Evolutionary conservation across 1,139 yeast genomes (phyloP).

Genomic region (Oligophagozyma castellii): DNA sequence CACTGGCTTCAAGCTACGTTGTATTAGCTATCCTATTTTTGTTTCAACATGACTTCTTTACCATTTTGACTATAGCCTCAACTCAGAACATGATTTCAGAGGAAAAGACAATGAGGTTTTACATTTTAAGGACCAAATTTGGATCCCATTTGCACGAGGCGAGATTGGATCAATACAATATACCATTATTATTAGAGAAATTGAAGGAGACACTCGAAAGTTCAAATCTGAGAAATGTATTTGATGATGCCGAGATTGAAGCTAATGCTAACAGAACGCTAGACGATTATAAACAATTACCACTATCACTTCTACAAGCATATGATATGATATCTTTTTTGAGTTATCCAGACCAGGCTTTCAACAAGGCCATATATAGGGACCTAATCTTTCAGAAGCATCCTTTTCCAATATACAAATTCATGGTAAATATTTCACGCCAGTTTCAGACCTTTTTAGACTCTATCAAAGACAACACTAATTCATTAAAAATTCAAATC

Average conservation of each 20-base stretch:
- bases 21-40: conserved; percentile 6
- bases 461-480: conserved; percentile 3
- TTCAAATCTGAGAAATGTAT: too few species aligned
- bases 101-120: too few species aligned
- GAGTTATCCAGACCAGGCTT: conserved; percentile 14
- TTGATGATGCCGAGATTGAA: not conserved
- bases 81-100: not conserved
- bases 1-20: conserved; percentile 7
- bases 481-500: conserved; percentile 10
- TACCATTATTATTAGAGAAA: too few species aligned
- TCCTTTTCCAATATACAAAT: conserved; percentile 18
- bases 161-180: too few species aligned
- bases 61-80: conserved; percentile 5
- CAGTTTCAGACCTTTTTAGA: conserved; percentile 9
- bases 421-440: conserved; percentile 11
- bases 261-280: conserved; percentile 2
- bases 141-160: too few species aligned
- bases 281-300: conserved; percentile 3
- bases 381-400: conserved; percentile 19
- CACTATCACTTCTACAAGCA: conserved; percentile 11
- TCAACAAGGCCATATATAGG: conserved; percentile 16
- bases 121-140: too few species aligned
- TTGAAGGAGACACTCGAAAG: too few species aligned
- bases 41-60: conserved; percentile 8
- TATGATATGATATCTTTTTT: conserved; percentile 12